Percentiles rank a stretch among this genome's conserved stretches.
phyloP scores from a whole-genome alignment of 805 yeast species.

The Kuraishia floccosa region DNA sequence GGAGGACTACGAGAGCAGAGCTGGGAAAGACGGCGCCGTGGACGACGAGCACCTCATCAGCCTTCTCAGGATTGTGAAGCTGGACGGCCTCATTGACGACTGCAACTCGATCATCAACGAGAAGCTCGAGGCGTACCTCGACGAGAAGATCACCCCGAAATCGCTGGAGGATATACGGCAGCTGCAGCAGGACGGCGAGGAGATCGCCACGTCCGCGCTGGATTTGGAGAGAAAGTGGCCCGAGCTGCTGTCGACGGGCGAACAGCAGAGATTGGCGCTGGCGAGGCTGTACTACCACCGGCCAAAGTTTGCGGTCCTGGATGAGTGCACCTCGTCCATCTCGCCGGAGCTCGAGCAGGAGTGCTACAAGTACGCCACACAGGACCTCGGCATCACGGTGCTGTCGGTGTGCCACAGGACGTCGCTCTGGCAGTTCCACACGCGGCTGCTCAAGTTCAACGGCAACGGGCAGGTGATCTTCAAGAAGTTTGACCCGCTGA shows the following conservation, averaged over 20 bases:
- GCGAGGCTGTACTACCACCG: slow-evolving; percentile 84
- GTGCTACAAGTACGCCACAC: slow-evolving; percentile 73
- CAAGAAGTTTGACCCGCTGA: slow-evolving; percentile 57
- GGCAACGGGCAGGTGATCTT: slow-evolving; percentile 47
- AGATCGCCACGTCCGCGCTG: slow-evolving; percentile 32
- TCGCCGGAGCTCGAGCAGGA: slow-evolving; percentile 84
- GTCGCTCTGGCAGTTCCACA: slow-evolving; percentile 87
- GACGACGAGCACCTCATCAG: slow-evolving; percentile 39
- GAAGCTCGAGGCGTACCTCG: background rate
- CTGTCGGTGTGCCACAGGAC: slow-evolving; percentile 89
- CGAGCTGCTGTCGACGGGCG: slow-evolving; percentile 81
- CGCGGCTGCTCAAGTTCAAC: slow-evolving; percentile 70
- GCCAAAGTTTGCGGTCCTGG: slow-evolving; percentile 90
- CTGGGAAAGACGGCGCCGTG: slow-evolving; percentile 11
- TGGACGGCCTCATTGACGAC: slow-evolving; percentile 44
- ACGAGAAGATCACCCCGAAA: slow-evolving; percentile 7
- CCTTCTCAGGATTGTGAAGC: slow-evolving; percentile 43
- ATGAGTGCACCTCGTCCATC: slow-evolving; percentile 93
- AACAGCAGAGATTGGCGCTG: slow-evolving; percentile 89
- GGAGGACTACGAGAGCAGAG: slow-evolving; percentile 32
- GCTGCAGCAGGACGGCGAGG: slow-evolving; percentile 9
- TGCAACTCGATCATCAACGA: slow-evolving; percentile 11
- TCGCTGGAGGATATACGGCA: background rate
- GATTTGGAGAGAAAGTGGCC: slow-evolving; percentile 73
- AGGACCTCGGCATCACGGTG: slow-evolving; percentile 65